phyloP scores from a whole-genome alignment of 1,139 yeast genomes.

The Yamadazyma triangularis region DNA sequence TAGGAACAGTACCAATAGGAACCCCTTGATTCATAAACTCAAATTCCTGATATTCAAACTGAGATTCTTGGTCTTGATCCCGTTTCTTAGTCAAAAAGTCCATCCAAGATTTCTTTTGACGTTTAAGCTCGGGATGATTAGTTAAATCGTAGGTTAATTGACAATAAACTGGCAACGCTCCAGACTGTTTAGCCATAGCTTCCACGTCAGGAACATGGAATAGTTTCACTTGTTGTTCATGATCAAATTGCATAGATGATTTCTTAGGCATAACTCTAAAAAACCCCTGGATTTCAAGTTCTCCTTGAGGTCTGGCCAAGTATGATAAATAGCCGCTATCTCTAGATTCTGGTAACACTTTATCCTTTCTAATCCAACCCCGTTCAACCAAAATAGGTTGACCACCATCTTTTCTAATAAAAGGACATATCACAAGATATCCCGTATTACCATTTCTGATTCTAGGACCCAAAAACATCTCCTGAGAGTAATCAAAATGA shows the following conservation, averaged over 20 bases:
- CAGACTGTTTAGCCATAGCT: constrained; percentile 70
- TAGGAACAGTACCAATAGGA: constrained; percentile 81
- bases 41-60: constrained; percentile 39
- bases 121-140: constrained; percentile 54
- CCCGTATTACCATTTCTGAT: constrained; percentile 74
- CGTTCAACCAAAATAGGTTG: constrained; percentile 72
- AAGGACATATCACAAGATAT: constrained; percentile 76
- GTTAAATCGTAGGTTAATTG: constrained; percentile 67
- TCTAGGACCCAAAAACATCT: constrained; percentile 90
- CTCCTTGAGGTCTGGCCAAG: constrained; percentile 70
- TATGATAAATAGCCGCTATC: constrained; percentile 46
- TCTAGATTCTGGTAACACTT: constrained; percentile 62
- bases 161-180: constrained; percentile 68
- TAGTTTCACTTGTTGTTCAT: constrained; percentile 56
- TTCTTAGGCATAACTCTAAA: constrained; percentile 68
- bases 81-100: constrained; percentile 1
- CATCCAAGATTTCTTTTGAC: constrained; percentile 4
- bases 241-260: constrained; percentile 73
- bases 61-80: constrained; percentile 14
- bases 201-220: constrained; percentile 74
- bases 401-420: constrained; percentile 71
- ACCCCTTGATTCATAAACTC: constrained; percentile 74
- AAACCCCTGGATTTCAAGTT: constrained; percentile 67
- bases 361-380: constrained; percentile 85
- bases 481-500: constrained; percentile 76